These are phyloP conservation scores for Hypoxylon sp. DNA, from an alignment of 2,329 filamentous ascomycete species.

Conservation along the genomic window DNA sequence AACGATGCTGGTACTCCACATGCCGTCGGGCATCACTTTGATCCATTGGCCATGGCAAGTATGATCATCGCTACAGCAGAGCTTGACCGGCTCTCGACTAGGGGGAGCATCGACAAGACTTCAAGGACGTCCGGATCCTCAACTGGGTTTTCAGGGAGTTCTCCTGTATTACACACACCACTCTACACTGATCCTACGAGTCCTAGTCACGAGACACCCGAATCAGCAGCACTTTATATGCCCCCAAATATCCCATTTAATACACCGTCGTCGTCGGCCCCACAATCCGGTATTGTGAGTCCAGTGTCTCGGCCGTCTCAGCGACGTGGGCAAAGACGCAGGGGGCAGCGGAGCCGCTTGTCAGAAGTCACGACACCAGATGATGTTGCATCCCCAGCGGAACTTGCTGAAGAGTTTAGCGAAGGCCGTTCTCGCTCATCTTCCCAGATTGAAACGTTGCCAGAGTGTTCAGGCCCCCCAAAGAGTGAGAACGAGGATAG, in stretches of 20 bases:
- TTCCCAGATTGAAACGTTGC: slow-evolving; percentile 35
- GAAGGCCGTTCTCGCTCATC: slow-evolving; percentile 15
- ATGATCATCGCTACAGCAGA: slow-evolving; percentile 50
- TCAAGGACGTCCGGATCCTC: slow-evolving; percentile 38
- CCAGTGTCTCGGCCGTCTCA: slow-evolving; percentile 36
- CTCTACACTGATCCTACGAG: slow-evolving; percentile 28
- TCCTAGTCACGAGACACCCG: slow-evolving; percentile 29
- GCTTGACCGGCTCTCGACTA: slow-evolving; percentile 49
- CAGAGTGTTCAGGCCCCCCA: slow-evolving; percentile 21
- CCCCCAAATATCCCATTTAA: slow-evolving; percentile 32
- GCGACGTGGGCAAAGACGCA: slow-evolving; percentile 42
- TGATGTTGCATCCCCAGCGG: slow-evolving; percentile 37
- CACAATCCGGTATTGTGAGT: slow-evolving; percentile 27
- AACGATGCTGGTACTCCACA: slow-evolving; percentile 28
- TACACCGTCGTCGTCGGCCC: slow-evolving; percentile 31
- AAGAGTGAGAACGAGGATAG: slow-evolving; percentile 14
- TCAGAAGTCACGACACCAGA: slow-evolving; percentile 54
- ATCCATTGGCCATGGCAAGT: slow-evolving; percentile 48
- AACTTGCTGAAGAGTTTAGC: slow-evolving; percentile 23
- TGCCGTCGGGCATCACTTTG: slow-evolving; percentile 31
- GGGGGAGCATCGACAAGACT: slow-evolving; percentile 22
- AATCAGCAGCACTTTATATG: slow-evolving; percentile 13
- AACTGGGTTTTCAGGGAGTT: slow-evolving; percentile 23
- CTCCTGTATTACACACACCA: slow-evolving; percentile 27
- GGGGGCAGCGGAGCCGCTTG: slow-evolving; percentile 49